These are phyloP conservation scores for Amniculicola lignicola DNA, from an alignment of 495 filamentous ascomycete genomes.

Conservation along the genomic window DNA sequence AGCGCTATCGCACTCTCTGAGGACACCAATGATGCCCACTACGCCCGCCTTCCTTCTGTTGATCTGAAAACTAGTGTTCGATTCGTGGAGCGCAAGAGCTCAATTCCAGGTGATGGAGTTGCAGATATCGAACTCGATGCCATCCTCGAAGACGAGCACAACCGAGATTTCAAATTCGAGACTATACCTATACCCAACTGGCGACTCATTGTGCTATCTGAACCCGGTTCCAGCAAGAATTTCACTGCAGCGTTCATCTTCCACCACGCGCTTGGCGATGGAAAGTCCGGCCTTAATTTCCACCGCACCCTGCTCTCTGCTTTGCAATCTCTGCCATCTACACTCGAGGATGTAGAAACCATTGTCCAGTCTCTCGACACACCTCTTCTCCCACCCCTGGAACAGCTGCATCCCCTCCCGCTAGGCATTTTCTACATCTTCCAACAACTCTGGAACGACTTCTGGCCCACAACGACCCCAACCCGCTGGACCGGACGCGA, in stretches of 20 bases:
- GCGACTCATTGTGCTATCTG: slow-evolving; percentile 42
- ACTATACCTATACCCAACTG: slow-evolving; percentile 43
- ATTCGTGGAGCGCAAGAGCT: slow-evolving; percentile 36
- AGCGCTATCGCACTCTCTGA: slow-evolving; percentile 47
- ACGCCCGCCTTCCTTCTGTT: slow-evolving; percentile 47
- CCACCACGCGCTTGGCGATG: slow-evolving; percentile 28
- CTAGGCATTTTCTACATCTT: slow-evolving; percentile 36
- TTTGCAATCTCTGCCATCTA: slow-evolving; percentile 19
- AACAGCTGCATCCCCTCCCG: slow-evolving; percentile 28
- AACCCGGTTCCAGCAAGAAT: background rate
- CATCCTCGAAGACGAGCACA: slow-evolving; percentile 44
- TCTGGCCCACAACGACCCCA: background rate
- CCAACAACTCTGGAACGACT: slow-evolving; percentile 35
- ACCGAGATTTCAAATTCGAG: slow-evolving; percentile 23
- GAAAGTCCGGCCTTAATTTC: slow-evolving; percentile 43
- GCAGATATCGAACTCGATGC: slow-evolving; percentile 40
- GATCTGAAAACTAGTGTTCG: slow-evolving; percentile 42
- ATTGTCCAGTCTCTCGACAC: slow-evolving; percentile 1
- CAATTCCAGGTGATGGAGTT: slow-evolving; percentile 21
- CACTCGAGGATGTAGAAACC: background rate
- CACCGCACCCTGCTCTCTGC: slow-evolving; percentile 44
- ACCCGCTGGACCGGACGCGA: slow-evolving; percentile 29
- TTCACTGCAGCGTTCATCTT: slow-evolving; percentile 30
- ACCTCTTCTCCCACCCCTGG: slow-evolving; percentile 19
- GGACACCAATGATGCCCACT: slow-evolving; percentile 40